Base-by-base conservation (phyloP, 768 basidiomycete genomes). In the Cystoderma amianthinum region DNA sequence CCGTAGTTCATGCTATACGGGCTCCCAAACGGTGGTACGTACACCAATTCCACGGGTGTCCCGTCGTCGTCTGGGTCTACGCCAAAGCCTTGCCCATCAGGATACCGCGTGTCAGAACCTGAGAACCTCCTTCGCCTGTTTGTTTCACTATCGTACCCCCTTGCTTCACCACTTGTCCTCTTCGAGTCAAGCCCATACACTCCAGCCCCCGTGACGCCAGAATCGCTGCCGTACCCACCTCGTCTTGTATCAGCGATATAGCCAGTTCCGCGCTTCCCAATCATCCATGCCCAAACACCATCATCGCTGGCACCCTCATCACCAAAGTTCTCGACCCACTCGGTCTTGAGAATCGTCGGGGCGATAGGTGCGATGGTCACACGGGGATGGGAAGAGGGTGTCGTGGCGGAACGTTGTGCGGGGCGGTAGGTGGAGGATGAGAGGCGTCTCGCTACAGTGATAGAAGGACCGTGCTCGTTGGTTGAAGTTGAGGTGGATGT, bases 281-380 rank as follows among this genome's bases (percentile, higher is more conserved):
- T 40, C 41, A 42, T 35, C 42, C 55, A 50, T 9, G 51, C 47
- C 44, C 45, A 50, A 21, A 40, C 51, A 21, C 53, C 54, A 44
- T 64, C 67, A 37, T 64, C 60, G 22, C 66, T 64, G 6, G 44
- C 52, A 15, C 57, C 67, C 32, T 72, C 69, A 40, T 74, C 71
- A 3, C 71, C 68, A 38, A 73, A 69, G 2, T 69, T 61, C 42
- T 73, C 71, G n/a, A 60, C 55, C 73, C 74, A 74, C 1, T 72
- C 68, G 7, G 88, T 88, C 67, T 98, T 99, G 48, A 98, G 71
- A 35, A 88, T 74, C 3, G 96, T 94, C 5, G 78, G 76, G 21
- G 74, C 68, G 44, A 74, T 74, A 10, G 64, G 70, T 13, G 64
- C 73, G 47, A 71, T 74, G 16, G 63, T 71, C 33, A 74, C 70